Evolutionary conservation across 208 protist species (phyloP).

Genomic region (Blastocrithidia nonstop): DNA sequence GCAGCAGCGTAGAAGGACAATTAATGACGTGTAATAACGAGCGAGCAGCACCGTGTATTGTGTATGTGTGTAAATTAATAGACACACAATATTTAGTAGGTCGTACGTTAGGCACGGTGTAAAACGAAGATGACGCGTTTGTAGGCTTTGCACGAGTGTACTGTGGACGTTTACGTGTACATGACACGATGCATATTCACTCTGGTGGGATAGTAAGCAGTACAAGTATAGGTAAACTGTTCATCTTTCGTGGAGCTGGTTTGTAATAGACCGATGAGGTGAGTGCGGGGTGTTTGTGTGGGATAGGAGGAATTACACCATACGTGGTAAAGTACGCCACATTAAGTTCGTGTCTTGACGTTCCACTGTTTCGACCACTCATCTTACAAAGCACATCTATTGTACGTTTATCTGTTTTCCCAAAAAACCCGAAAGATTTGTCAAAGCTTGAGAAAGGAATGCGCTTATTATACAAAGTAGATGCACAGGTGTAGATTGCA

Average conservation of each 20-base stretch:
- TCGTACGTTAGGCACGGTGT: slow-evolving; percentile 17
- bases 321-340: slow-evolving; percentile 92
- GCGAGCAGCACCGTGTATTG: slow-evolving; percentile 55
- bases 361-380: slow-evolving; percentile 75
- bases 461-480: slow-evolving; percentile 89
- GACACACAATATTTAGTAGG: slow-evolving; percentile 77
- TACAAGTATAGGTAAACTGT: slow-evolving; percentile 47
- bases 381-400: slow-evolving; percentile 88
- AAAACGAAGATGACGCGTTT: slow-evolving; percentile 67
- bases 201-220: slow-evolving; percentile 37
- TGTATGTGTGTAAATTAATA: slow-evolving; percentile 77
- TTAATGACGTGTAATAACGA: slow-evolving; percentile 39
- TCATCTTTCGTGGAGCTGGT: slow-evolving; percentile 89
- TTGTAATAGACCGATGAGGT: slow-evolving; percentile 78
- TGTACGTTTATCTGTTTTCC: slow-evolving; percentile 92
- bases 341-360: slow-evolving; percentile 39
- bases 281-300: slow-evolving; percentile 78
- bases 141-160: slow-evolving; percentile 95
- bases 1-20: too few relatives aligned
- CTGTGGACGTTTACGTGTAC: slow-evolving; percentile 85
- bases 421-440: slow-evolving; percentile 66
- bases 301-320: slow-evolving; percentile 87
- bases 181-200: slow-evolving; percentile 79
- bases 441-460: slow-evolving; percentile 69
- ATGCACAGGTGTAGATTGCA: slow-evolving; percentile 88